These are phyloP conservation scores for Mucor piriformis DNA, from an alignment of 371 early-diverging fungal genomes.

Conservation along the genomic window DNA sequence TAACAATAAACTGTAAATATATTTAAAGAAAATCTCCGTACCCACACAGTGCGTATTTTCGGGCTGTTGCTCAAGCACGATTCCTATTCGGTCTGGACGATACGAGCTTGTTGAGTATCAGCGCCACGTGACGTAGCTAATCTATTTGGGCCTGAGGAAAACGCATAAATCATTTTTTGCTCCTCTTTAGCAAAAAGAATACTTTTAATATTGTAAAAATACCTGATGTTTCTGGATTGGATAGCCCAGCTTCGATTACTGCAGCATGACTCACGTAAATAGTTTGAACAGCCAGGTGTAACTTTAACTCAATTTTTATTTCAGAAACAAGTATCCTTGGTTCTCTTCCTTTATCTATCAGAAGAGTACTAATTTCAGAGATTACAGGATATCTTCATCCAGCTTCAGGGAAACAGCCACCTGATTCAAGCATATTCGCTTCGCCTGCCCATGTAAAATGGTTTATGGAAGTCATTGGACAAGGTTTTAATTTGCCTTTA, in stretches of 20 bases:
- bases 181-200: not conserved
- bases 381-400: constrained; percentile 63
- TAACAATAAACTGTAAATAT: not conserved
- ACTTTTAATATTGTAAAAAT: not conserved
- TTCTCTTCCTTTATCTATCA: constrained; percentile 66
- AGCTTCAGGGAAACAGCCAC: constrained; percentile 35
- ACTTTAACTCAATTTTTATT: not conserved
- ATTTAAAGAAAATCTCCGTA: not conserved
- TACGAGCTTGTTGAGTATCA: too few species aligned
- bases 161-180: not conserved
- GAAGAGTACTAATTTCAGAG: constrained; percentile 64
- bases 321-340: constrained; percentile 72
- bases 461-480: constrained; percentile 85
- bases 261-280: constrained; percentile 67
- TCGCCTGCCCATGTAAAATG: constrained; percentile 79
- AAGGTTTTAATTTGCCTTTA: constrained; percentile 78
- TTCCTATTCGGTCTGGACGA: too few species aligned
- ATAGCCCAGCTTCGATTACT: constrained; percentile 69
- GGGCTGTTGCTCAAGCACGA: too few species aligned
- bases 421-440: constrained; percentile 58
- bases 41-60: too few species aligned
- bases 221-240: constrained; percentile 71
- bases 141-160: not conserved
- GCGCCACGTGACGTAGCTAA: too few species aligned
- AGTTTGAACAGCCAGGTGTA: not conserved